Conservation (phyloP, 306 rosid genomes). For the Lathyrus sativus region DNA sequence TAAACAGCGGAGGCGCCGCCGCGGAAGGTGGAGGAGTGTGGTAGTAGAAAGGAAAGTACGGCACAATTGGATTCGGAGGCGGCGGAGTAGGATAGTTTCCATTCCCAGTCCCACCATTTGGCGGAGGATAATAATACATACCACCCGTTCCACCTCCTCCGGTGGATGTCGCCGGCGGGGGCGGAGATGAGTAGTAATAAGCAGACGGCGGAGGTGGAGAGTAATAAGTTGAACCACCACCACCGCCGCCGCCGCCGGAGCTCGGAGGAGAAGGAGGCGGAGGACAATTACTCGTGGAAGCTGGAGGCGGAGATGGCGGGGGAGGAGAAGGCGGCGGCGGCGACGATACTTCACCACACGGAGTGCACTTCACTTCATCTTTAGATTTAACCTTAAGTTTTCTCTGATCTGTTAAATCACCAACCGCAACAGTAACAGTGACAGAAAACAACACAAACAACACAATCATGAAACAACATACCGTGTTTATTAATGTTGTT, state of each 20-base stretch:
- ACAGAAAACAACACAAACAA: background rate
- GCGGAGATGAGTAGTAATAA: slow-evolving; percentile 43
- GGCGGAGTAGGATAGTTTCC: slow-evolving; percentile 63
- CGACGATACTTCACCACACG: slow-evolving; percentile 57
- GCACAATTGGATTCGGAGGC: slow-evolving; percentile 95
- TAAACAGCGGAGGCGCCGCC: slow-evolving; percentile 39
- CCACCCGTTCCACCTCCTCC: slow-evolving; percentile 47
- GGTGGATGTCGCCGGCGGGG: slow-evolving; percentile 36
- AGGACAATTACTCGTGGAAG: slow-evolving; percentile 49
- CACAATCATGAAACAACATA: background rate
- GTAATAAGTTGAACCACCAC: slow-evolving; percentile 41
- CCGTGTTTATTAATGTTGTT: background rate
- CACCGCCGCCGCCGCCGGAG: slow-evolving; percentile 39
- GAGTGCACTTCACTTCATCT: slow-evolving; percentile 82
- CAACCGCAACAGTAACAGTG: background rate
- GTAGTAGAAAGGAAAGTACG: slow-evolving; percentile 83
- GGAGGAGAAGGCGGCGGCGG: slow-evolving; percentile 63
- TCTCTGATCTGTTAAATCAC: slow-evolving; percentile 26
- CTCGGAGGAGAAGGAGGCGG: slow-evolving; percentile 68
- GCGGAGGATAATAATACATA: slow-evolving; percentile 55
- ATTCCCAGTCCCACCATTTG: slow-evolving; percentile 41
- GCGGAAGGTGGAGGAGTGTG: slow-evolving; percentile 61
- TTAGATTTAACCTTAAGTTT: slow-evolving; percentile 40
- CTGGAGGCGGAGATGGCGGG: slow-evolving; percentile 42
- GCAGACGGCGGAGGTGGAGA: slow-evolving; percentile 73